These are phyloP conservation scores for Oehlia diaphana DNA, from an alignment of 192 early-diverging fungal species.

Conservation along the genomic window DNA sequence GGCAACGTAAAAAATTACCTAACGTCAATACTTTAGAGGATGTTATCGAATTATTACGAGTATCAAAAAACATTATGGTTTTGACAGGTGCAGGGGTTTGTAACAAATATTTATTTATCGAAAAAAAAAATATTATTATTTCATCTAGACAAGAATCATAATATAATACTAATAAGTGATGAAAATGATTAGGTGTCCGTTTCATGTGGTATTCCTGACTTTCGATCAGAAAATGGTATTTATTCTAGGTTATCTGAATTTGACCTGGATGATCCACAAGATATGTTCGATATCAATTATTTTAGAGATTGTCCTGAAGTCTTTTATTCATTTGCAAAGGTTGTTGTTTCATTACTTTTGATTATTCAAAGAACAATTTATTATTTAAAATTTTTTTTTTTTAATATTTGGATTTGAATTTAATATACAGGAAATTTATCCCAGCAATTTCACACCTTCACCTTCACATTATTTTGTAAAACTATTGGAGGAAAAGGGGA, in stretches of 20 bases:
- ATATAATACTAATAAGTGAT: slow-evolving; percentile 9
- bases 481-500: slow-evolving; percentile 79
- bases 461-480: slow-evolving; percentile 88
- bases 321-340: slow-evolving; percentile 94
- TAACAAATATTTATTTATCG: slow-evolving; percentile 1
- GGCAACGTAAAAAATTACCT: slow-evolving; percentile 53
- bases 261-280: slow-evolving; percentile 88
- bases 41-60: slow-evolving; percentile 59
- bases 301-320: slow-evolving; percentile 83
- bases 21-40: slow-evolving; percentile 63
- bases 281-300: slow-evolving; percentile 96
- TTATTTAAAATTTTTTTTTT: not conserved
- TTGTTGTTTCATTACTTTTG: slow-evolving; percentile 15
- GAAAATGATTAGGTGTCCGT: slow-evolving; percentile 66
- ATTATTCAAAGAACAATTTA: not conserved
- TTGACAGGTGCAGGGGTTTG: slow-evolving; percentile 86
- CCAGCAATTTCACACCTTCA: slow-evolving; percentile 84
- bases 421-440: slow-evolving; percentile 71
- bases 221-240: slow-evolving; percentile 90
- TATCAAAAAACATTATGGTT: slow-evolving; percentile 78
- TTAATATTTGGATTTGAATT: slow-evolving; percentile 21
- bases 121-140: not conserved
- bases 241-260: slow-evolving; percentile 89
- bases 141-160: too few relatives aligned
- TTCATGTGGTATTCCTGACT: slow-evolving; percentile 96